Conservation (phyloP, 768 basidiomycete species). For the Hortiboletus flavorubellus region DNA sequence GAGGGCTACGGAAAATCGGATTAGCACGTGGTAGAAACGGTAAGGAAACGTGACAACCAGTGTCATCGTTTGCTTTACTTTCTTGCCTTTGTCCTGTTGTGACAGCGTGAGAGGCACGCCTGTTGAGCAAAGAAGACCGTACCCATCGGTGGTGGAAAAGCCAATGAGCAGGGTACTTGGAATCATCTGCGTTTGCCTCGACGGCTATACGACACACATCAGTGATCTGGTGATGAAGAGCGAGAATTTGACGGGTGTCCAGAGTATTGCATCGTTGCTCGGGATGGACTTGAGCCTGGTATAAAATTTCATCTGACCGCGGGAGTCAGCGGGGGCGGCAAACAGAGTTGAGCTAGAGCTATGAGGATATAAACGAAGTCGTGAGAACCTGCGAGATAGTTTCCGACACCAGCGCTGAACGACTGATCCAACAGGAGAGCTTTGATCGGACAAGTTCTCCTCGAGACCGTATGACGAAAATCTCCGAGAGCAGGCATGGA, state of each 20-base stretch:
- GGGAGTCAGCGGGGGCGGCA: background rate
- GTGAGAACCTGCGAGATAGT: constrained; percentile 69
- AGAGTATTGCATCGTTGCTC: constrained; percentile 62
- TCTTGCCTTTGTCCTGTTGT: constrained; percentile 58
- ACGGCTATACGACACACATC: constrained; percentile 62
- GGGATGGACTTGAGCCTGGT: constrained; percentile 71
- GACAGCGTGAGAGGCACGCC: constrained; percentile 13
- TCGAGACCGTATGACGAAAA: constrained; percentile 47
- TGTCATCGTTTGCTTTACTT: constrained; percentile 41
- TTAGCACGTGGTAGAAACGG: background rate
- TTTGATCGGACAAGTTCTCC: constrained; percentile 65
- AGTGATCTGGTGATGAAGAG: constrained; percentile 50
- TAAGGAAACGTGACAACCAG: constrained; percentile 37
- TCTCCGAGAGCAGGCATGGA: constrained; percentile 57
- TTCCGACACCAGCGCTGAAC: constrained; percentile 78
- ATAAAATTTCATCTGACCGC: constrained; percentile 62
- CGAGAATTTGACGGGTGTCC: constrained; percentile 43
- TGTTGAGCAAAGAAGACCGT: background rate
- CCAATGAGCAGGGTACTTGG: constrained; percentile 66
- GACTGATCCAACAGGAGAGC: constrained; percentile 76
- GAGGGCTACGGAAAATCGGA: constrained; percentile 46
- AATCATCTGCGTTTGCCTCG: constrained; percentile 64
- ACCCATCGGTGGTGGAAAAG: constrained; percentile 71
- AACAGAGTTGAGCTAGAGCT: background rate
- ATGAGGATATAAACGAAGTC: background rate